Conservation (phyloP, 1,284 basidiomycete species). For the Filobasidium uniguttulatum region DNA sequence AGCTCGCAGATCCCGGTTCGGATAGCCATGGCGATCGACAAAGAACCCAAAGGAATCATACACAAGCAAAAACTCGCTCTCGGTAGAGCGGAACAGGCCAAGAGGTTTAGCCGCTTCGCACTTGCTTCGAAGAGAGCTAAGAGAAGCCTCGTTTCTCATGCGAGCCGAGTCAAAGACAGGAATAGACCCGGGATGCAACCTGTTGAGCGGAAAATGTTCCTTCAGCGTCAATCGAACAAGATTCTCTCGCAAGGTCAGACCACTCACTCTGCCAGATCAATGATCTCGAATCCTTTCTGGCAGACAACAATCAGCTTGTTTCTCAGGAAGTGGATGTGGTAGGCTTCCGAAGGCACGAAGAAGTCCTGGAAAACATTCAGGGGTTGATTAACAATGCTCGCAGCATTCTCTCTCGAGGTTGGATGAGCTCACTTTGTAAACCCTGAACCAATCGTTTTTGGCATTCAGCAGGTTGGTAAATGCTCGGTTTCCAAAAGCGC, state of each 20-base stretch:
- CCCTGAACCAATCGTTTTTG: constrained; percentile 80
- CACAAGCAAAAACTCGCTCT: constrained; percentile 70
- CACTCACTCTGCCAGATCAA: constrained; percentile 75
- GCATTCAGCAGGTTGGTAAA: constrained; percentile 50
- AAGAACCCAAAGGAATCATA: constrained; percentile 38
- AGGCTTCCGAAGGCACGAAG: constrained; percentile 77
- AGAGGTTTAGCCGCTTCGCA: constrained; percentile 68
- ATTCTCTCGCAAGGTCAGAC: neutral
- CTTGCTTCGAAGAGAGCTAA: constrained; percentile 59
- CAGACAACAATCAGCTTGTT: constrained; percentile 83
- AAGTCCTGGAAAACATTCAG: constrained; percentile 48
- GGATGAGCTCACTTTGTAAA: constrained; percentile 51
- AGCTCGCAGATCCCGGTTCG: constrained; percentile 51
- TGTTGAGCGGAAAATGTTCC: constrained; percentile 25
- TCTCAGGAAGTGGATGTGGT: constrained; percentile 77
- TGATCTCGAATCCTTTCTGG: constrained; percentile 89
- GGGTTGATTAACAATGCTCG: neutral
- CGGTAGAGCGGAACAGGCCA: constrained; percentile 79
- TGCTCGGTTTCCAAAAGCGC: constrained; percentile 55
- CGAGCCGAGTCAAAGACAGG: constrained; percentile 48
- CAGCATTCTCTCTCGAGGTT: neutral
- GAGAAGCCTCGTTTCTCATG: constrained; percentile 51
- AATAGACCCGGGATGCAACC: constrained; percentile 77
- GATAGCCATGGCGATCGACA: constrained; percentile 74
- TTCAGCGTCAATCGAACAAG: too few species aligned